phyloP scores from a whole-genome alignment of 495 filamentous ascomycete genomes.

The Penicillium longicatenatum region DNA sequence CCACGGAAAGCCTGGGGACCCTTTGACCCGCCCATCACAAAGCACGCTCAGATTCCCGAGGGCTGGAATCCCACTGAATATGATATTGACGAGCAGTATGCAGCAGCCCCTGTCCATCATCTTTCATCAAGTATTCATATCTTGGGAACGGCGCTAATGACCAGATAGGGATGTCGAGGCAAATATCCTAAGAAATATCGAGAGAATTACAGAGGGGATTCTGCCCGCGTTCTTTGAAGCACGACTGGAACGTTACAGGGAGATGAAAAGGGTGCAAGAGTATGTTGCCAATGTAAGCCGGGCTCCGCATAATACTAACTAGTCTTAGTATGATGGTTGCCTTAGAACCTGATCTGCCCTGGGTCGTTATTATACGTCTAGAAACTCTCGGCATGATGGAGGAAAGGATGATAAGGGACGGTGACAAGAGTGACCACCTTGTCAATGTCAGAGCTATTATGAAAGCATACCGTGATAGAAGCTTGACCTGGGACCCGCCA shows the following conservation, averaged over 20 bases:
- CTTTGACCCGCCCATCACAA: neutral
- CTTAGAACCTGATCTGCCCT: slow-evolving; percentile 1
- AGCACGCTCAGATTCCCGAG: neutral
- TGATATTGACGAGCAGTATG: slow-evolving; percentile 5
- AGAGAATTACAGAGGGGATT: slow-evolving; percentile 11
- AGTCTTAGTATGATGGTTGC: neutral
- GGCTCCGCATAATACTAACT: neutral
- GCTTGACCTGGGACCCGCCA: neutral
- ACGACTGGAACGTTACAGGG: neutral
- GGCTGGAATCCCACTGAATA: slow-evolving; percentile 5
- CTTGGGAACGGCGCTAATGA: neutral
- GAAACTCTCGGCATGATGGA: slow-evolving; percentile 1
- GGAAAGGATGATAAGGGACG: neutral
- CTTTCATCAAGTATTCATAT: no score
- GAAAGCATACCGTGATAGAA: neutral
- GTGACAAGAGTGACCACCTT: slow-evolving; percentile 6
- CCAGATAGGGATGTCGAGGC: slow-evolving; percentile 5
- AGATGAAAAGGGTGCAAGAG: neutral
- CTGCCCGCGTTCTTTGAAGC: slow-evolving; percentile 5
- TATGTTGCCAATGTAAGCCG: neutral
- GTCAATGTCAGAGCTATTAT: slow-evolving; percentile 7
- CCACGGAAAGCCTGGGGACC: neutral
- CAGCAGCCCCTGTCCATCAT: neutral
- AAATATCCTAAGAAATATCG: slow-evolving; percentile 8
- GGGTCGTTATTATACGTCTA: slow-evolving; percentile 1